Base-by-base conservation (phyloP, 2,329 filamentous ascomycete species). In the Alternaria sp. region DNA sequence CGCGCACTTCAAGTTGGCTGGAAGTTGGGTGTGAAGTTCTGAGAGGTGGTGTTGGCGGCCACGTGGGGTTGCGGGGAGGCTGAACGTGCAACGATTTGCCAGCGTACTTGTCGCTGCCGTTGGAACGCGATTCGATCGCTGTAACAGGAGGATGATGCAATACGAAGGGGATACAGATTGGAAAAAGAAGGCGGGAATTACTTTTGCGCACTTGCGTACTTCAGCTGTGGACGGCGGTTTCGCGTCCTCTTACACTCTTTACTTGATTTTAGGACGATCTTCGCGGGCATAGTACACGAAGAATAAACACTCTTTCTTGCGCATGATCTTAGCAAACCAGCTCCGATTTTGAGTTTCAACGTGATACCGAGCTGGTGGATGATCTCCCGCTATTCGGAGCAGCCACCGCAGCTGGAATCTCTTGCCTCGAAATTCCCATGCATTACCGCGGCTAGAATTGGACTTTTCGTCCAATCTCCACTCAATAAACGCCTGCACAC, bases 1-100 rank as follows among this genome's bases (percentile, higher is more conserved):
- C 74, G 82, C 51, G 80, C 80, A 1, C 69, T 80, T 55, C 79
- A 80, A 67, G 81, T 80, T 26, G 83, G 83, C 6, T 84, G 81
- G 82, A 77, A 73, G 56, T 56, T 80, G 63, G 73, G 69, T 4
- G 70, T 74, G 6, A 79, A 76, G 64, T 81, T 75, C 58, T 78
- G 61, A 55, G 43, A 4, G 21, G 8, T 54, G 23, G 12, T 12
- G 12, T 19, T 26, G 23, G 19, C 12, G 12, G 30, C 46, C 36
- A 26, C 11, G 40, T 25, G 44, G 11, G 8, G 12, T 44, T 17
- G 17, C 43, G 11, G 28, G 50, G 21, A 45, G 19, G 7, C 5
- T 58, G 59, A 43, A 32, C 54, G 62, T 50, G 51, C 59, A 59
- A 21, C 46, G 23, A 30, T 25, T 17, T 28, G 30, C 32, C 45